Percentiles rank a stretch among this genome's conserved stretches.
Evolutionary conservation across 148 eudicot genomes (phyloP).

Genomic region (Euryodendron excelsum): DNA sequence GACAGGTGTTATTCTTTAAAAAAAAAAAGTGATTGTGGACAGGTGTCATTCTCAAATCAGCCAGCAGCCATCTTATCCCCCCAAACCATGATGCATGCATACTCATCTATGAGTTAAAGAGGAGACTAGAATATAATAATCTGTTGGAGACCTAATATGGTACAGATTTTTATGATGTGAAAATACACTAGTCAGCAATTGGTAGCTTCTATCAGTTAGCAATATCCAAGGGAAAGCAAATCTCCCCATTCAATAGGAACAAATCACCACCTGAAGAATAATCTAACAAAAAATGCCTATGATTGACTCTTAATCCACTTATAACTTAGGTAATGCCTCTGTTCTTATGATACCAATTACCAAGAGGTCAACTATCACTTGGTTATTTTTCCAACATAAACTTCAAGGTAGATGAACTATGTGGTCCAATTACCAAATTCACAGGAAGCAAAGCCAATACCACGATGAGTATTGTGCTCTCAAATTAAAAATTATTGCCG

Average conservation of each 20-base stretch:
- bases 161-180: neutral
- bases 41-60: too few species aligned
- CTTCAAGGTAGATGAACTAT: neutral
- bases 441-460: neutral
- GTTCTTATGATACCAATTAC: constrained; percentile 1
- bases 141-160: neutral
- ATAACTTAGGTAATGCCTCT: neutral
- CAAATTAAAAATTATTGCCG: neutral
- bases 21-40: too few species aligned
- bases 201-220: constrained; percentile 2
- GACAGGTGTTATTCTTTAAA: neutral
- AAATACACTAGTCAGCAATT: neutral
- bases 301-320: neutral
- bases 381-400: neutral
- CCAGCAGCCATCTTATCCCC: neutral
- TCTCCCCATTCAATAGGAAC: neutral
- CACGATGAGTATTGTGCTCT: neutral
- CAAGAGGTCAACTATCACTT: neutral
- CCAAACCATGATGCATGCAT: neutral
- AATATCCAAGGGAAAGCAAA: neutral
- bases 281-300: neutral
- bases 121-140: neutral
- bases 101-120: neutral
- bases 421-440: neutral
- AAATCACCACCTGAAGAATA: neutral